Evolutionary conservation across 148 eudicot genomes (phyloP).

Genomic region (Diospyros kaki): DNA sequence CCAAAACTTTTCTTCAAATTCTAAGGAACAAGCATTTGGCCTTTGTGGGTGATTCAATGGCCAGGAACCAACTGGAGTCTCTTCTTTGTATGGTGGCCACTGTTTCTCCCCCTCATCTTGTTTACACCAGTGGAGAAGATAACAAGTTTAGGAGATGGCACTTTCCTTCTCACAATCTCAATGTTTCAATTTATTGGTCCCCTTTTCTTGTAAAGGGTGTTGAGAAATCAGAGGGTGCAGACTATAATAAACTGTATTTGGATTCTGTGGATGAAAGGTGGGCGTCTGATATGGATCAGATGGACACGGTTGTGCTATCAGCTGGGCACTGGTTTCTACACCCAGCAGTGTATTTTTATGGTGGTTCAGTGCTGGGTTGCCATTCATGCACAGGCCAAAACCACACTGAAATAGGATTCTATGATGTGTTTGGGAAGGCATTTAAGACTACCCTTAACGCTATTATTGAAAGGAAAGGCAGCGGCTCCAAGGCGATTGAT

Average conservation of each 20-base stretch:
- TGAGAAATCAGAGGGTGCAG: slow-evolving; percentile 42
- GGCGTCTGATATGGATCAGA: slow-evolving; percentile 56
- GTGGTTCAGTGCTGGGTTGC: slow-evolving; percentile 58
- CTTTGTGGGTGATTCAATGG: slow-evolving; percentile 94
- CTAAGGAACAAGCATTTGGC: slow-evolving; percentile 64
- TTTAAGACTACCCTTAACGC: slow-evolving; percentile 56
- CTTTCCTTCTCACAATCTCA: slow-evolving; percentile 56
- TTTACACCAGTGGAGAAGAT: slow-evolving; percentile 61
- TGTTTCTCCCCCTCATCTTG: slow-evolving; percentile 44
- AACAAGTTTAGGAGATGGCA: slow-evolving; percentile 73
- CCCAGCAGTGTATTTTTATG: slow-evolving; percentile 61
- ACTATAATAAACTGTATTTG: slow-evolving; percentile 49
- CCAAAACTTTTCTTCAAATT: slow-evolving; percentile 50
- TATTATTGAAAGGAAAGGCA: slow-evolving; percentile 38
- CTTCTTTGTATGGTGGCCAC: slow-evolving; percentile 71
- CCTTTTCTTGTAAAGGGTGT: slow-evolving; percentile 76
- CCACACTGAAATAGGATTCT: slow-evolving; percentile 62
- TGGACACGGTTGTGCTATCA: slow-evolving; percentile 77
- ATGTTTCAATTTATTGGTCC: slow-evolving; percentile 76
- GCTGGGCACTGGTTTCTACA: slow-evolving; percentile 93
- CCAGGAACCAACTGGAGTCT: slow-evolving; percentile 89
- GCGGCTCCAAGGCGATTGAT: slow-evolving; percentile 20
- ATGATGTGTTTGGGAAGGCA: slow-evolving; percentile 62
- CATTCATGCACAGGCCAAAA: slow-evolving; percentile 47
- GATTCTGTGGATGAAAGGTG: slow-evolving; percentile 72